A percentile compares a stretch with the other conserved stretches of the same genome.
phyloP scores from a whole-genome alignment of 176 grass and related monocot genomes.

The Aechmea fasciata region DNA sequence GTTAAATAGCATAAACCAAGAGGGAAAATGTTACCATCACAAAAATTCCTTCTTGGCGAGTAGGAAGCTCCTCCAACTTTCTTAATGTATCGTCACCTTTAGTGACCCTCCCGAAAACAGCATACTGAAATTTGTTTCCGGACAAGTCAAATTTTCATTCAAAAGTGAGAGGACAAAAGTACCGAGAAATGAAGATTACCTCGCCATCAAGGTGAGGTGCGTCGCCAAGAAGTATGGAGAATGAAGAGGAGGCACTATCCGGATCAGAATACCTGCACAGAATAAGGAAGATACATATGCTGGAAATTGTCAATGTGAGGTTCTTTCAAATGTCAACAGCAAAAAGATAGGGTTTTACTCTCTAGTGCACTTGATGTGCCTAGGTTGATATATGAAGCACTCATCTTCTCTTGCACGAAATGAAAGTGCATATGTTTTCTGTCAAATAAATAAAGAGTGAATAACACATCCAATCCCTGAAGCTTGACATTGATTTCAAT shows the following conservation, averaged over 20 bases:
- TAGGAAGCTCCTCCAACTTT: slow-evolving; percentile 73
- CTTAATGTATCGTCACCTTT: slow-evolving; percentile 81
- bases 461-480: no score
- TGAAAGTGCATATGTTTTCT: no score
- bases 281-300: neutral
- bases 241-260: slow-evolving; percentile 80
- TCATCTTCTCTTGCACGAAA: no score
- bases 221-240: slow-evolving; percentile 86
- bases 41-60: slow-evolving; percentile 83
- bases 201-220: slow-evolving; percentile 88
- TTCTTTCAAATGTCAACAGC: no score
- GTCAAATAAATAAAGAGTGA: no score
- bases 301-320: neutral
- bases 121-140: slow-evolving; percentile 56
- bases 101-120: slow-evolving; percentile 86
- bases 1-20: neutral
- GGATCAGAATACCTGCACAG: slow-evolving; percentile 72
- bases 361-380: no score
- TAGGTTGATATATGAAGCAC: no score
- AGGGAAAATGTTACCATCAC: slow-evolving; percentile 47
- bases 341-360: no score
- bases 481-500: no score
- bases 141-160: slow-evolving; percentile 5
- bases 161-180: neutral
- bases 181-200: slow-evolving; percentile 34